phyloP scores from a whole-genome alignment of 73 alveolate species.

The Breviolum minutum region DNA sequence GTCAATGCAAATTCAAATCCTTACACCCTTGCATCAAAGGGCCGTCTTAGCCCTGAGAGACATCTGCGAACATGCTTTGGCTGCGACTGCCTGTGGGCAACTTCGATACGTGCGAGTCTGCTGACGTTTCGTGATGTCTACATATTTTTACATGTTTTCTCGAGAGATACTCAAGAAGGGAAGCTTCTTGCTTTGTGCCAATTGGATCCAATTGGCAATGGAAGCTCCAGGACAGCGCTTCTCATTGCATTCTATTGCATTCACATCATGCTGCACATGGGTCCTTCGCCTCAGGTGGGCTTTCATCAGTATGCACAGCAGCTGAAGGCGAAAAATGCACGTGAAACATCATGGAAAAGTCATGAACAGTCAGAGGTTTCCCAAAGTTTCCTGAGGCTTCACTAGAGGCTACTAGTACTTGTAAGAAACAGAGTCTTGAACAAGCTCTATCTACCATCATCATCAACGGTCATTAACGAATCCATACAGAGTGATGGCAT shows the following conservation, averaged over 20 bases:
- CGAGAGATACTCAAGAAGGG: not conserved
- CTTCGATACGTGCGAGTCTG: too few species aligned
- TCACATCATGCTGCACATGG: not conserved
- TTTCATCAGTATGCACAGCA: not conserved
- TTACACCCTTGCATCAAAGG: not conserved
- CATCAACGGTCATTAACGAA: not conserved
- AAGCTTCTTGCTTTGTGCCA: constrained; percentile 12
- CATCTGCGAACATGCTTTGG: not conserved
- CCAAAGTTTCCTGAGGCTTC: too few species aligned
- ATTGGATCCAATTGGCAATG: not conserved
- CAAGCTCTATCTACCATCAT: not conserved
- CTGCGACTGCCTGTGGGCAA: not conserved
- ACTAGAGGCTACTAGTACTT: not conserved
- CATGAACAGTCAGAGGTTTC: too few species aligned
- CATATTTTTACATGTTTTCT: not conserved
- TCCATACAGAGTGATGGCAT: not conserved
- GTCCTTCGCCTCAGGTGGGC: not conserved
- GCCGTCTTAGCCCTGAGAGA: not conserved
- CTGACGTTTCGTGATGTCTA: not conserved
- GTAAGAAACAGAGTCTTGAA: not conserved
- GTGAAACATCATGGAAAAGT: too few species aligned
- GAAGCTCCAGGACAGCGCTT: not conserved
- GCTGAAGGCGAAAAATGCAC: too few species aligned
- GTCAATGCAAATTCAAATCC: not conserved
- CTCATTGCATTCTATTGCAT: not conserved